A percentile compares a stretch with the other conserved stretches of the same genome.
Evolutionary conservation across 2,329 filamentous ascomycete species (phyloP).

Genomic region (Albophoma yamanashiensis): DNA sequence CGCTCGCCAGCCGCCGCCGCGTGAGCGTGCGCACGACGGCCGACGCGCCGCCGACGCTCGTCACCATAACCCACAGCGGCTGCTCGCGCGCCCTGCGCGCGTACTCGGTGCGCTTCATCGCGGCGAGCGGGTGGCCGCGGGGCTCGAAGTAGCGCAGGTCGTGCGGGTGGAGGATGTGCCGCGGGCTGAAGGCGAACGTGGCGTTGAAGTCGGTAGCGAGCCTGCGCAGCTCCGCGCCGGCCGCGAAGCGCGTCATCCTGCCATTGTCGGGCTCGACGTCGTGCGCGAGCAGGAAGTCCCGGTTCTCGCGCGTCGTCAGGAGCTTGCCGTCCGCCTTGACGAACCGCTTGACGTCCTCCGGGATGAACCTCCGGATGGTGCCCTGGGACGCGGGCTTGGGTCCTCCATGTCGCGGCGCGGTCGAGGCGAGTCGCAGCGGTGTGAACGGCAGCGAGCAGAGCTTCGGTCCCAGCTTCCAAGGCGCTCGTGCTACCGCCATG

Average conservation of each 20-base stretch:
- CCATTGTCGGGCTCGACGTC: constrained; percentile 13
- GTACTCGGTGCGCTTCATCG: constrained; percentile 14
- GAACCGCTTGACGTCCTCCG: constrained; percentile 9
- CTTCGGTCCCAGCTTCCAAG: background rate
- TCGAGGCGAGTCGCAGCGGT: constrained; percentile 6
- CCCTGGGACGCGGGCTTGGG: background rate
- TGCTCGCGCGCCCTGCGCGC: constrained; percentile 13
- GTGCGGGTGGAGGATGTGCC: constrained; percentile 21
- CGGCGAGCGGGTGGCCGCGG: constrained; percentile 19
- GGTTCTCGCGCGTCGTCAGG: constrained; percentile 16
- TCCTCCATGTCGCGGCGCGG: background rate
- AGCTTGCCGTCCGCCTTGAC: constrained; percentile 12
- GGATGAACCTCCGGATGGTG: constrained; percentile 9
- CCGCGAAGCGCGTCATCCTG: constrained; percentile 5
- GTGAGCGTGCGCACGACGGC: constrained; percentile 15
- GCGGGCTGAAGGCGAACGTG: constrained; percentile 13
- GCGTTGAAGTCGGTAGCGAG: constrained; percentile 10
- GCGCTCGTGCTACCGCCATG: constrained; percentile 14
- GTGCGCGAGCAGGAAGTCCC: constrained; percentile 14
- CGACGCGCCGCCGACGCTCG: constrained; percentile 3
- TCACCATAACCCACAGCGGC: constrained; percentile 22
- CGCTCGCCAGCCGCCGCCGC: constrained; percentile 13
- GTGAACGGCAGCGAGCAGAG: background rate
- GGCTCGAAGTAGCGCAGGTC: constrained; percentile 21
- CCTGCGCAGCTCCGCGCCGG: constrained; percentile 3